Evolutionary conservation across 768 basidiomycete species (phyloP).

Genomic region (Chalciporus piperatus): DNA sequence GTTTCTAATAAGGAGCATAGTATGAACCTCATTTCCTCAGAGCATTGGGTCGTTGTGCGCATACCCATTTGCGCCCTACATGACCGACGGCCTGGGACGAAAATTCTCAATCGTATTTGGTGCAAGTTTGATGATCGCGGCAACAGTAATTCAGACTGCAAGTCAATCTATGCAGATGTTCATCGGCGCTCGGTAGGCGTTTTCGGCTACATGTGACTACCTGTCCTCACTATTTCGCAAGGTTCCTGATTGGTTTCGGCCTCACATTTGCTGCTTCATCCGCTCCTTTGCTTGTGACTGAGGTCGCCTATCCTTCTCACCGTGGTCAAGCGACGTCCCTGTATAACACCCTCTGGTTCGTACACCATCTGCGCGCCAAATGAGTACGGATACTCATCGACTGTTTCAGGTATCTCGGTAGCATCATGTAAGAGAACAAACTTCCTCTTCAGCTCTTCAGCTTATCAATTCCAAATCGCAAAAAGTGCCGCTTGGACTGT

Average conservation of each 20-base stretch:
- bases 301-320: conserved; percentile 78
- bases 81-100: conserved; percentile 41
- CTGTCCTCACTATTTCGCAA: neutral
- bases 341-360: conserved; percentile 77
- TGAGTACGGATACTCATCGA: conserved; percentile 6
- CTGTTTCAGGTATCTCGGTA: conserved; percentile 32
- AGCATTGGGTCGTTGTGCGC: conserved; percentile 40
- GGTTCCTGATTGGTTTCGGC: conserved; percentile 4
- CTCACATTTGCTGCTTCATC: conserved; percentile 23
- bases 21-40: conserved; percentile 13
- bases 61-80: conserved; percentile 39
- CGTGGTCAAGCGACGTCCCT: conserved; percentile 74
- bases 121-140: conserved; percentile 38
- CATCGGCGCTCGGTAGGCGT: conserved; percentile 39
- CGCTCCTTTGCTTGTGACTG: conserved; percentile 80
- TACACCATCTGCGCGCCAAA: neutral
- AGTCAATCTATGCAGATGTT: conserved; percentile 42
- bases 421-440: conserved; percentile 27
- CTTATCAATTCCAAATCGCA: neutral
- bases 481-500: conserved; percentile 67
- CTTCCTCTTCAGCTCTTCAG: neutral
- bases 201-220: neutral
- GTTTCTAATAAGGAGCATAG: neutral
- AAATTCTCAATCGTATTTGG: conserved; percentile 36
- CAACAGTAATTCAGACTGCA: conserved; percentile 38